phyloP scores from a whole-genome alignment of 352 stramenopile genomes.

The Globisporangium nodosum region DNA sequence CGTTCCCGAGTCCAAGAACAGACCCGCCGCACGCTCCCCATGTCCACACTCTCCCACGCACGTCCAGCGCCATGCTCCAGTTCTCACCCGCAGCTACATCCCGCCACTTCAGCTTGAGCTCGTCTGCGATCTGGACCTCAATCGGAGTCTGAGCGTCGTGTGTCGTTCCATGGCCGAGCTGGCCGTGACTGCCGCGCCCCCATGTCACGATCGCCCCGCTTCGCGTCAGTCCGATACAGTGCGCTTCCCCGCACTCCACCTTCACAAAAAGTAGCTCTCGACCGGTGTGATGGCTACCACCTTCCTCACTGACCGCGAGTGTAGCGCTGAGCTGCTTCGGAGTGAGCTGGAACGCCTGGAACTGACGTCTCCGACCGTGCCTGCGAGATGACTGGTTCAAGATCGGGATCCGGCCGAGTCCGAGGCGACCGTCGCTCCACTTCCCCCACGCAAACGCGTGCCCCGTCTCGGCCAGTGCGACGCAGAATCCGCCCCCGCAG shows the following conservation, averaged over 20 bases:
- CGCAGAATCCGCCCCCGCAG: slow-evolving; percentile 74
- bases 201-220: slow-evolving; percentile 62
- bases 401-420: slow-evolving; percentile 55
- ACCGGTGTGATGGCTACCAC: too few relatives aligned
- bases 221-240: slow-evolving; percentile 62
- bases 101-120: slow-evolving; percentile 17
- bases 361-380: slow-evolving; percentile 35
- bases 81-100: slow-evolving; percentile 65
- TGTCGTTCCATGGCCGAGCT: slow-evolving; percentile 64
- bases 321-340: slow-evolving; percentile 14
- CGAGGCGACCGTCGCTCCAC: slow-evolving; percentile 66
- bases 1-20: slow-evolving; percentile 48
- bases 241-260: slow-evolving; percentile 66
- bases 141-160: slow-evolving; percentile 26
- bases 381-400: slow-evolving; percentile 32
- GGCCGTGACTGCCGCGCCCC: slow-evolving; percentile 71
- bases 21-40: slow-evolving; percentile 72
- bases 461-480: slow-evolving; percentile 51
- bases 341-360: slow-evolving; percentile 54
- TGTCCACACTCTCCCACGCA: slow-evolving; percentile 59
- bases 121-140: slow-evolving; percentile 3
- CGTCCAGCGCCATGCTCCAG: slow-evolving; percentile 74
- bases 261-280: slow-evolving; percentile 20
- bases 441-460: slow-evolving; percentile 79
- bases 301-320: background rate